Evolutionary conservation across 352 stramenopile genomes (phyloP).

Genomic region (Pythium pyrilobum): DNA sequence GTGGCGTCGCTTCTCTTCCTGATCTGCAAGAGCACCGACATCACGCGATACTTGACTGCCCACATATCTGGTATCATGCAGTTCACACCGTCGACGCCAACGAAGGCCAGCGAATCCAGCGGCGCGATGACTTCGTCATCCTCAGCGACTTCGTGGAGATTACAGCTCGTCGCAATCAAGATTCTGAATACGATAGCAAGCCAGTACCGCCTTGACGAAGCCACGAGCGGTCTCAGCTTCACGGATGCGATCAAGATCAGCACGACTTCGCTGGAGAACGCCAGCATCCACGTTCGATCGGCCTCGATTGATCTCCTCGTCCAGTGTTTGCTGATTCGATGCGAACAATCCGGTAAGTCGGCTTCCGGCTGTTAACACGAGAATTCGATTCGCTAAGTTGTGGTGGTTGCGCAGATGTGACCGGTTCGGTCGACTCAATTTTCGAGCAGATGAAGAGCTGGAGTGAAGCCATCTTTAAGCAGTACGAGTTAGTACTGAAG

Average conservation of each 20-base stretch:
- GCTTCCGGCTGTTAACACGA: not conserved
- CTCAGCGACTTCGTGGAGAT: constrained; percentile 41
- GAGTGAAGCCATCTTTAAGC: constrained; percentile 66
- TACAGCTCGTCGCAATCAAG: constrained; percentile 72
- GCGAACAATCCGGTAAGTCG: constrained; percentile 60
- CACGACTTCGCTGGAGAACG: constrained; percentile 57
- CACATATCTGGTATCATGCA: constrained; percentile 53
- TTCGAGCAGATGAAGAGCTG: constrained; percentile 74
- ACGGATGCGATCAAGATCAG: constrained; percentile 60
- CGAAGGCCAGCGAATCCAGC: constrained; percentile 10
- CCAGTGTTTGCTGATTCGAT: constrained; percentile 66
- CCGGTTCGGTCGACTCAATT: constrained; percentile 47
- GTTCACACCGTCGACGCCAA: constrained; percentile 20
- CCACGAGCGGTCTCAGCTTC: constrained; percentile 49
- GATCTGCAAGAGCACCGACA: constrained; percentile 74
- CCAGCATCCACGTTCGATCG: constrained; percentile 69
- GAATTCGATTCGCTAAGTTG: not conserved
- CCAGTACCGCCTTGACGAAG: constrained; percentile 69
- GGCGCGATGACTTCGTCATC: not conserved
- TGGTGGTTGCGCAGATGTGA: constrained; percentile 34
- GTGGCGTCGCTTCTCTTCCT: constrained; percentile 71
- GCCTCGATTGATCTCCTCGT: constrained; percentile 66
- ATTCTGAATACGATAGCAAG: constrained; percentile 73
- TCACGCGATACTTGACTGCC: constrained; percentile 48
- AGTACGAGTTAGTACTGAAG: constrained; percentile 63